Conservation (phyloP, 805 yeast genomes). For the Monosporozyma servazzii region DNA sequence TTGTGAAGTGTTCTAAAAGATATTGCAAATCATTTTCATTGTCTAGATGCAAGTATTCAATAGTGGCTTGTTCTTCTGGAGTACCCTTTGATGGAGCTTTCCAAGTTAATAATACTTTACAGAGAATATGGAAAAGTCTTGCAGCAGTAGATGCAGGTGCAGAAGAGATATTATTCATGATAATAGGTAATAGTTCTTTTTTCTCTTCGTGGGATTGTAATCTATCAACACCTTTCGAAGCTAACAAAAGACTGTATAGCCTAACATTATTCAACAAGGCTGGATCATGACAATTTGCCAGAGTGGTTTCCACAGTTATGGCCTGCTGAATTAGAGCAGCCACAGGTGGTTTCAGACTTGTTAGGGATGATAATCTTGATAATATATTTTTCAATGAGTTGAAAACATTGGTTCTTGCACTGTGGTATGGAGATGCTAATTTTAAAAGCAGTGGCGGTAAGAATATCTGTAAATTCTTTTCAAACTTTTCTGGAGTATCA, state of each 20-base stretch:
- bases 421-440: conserved; percentile 56
- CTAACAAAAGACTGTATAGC: conserved; percentile 54
- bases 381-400: conserved; percentile 58
- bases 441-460: conserved; percentile 74
- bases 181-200: conserved; percentile 36
- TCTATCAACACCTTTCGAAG: conserved; percentile 60
- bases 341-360: conserved; percentile 52
- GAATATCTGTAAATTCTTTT: conserved; percentile 49
- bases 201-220: conserved; percentile 31
- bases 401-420: conserved; percentile 60
- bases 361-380: conserved; percentile 53
- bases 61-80: conserved; percentile 32
- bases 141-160: conserved; percentile 37
- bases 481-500: conserved; percentile 53
- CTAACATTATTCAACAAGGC: conserved; percentile 40
- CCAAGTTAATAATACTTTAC: conserved; percentile 45
- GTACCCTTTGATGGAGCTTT: conserved; percentile 40
- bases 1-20: conserved; percentile 40
- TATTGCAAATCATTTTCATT: conserved; percentile 35
- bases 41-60: conserved; percentile 32
- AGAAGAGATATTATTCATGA: conserved; percentile 39
- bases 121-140: conserved; percentile 50
- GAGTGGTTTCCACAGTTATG: conserved; percentile 35
- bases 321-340: conserved; percentile 56
- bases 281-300: conserved; percentile 13